Evolutionary conservation across 2,329 filamentous ascomycete species (phyloP).

Genomic region (Aspergillus sp.): DNA sequence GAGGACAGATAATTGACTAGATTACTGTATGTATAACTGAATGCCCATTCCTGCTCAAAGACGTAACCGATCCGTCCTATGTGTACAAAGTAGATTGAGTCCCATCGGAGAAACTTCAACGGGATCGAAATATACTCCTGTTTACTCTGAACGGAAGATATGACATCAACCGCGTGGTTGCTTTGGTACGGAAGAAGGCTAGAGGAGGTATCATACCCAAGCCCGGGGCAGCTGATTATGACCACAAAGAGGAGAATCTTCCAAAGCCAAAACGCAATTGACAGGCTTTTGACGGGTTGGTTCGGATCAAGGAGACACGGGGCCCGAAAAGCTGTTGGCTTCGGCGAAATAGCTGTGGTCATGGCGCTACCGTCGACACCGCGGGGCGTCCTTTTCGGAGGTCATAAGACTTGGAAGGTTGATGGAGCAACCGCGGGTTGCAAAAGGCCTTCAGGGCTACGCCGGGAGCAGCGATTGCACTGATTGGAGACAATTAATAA

Average conservation of each 20-base stretch:
- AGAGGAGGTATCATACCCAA: constrained; percentile 64
- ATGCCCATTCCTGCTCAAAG: constrained; percentile 68
- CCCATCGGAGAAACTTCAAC: constrained; percentile 58
- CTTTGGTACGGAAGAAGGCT: constrained; percentile 44
- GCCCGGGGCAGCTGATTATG: constrained; percentile 53
- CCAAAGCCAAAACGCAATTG: constrained; percentile 53
- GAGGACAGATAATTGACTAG: constrained; percentile 40
- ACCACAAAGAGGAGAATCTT: constrained; percentile 55
- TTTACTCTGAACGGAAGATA: constrained; percentile 2
- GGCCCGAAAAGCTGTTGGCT: constrained; percentile 3
- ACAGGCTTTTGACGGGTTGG: constrained; percentile 35
- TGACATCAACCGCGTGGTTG: constrained; percentile 11
- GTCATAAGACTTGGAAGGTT: not conserved
- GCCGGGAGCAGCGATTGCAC: not conserved
- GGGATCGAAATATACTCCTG: constrained; percentile 25
- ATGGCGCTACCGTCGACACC: not conserved
- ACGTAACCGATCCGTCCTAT: constrained; percentile 55
- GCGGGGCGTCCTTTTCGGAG: not conserved
- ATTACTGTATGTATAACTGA: constrained; percentile 56
- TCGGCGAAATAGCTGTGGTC: not conserved
- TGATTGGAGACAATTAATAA: too few relatives aligned
- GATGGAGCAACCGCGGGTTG: not conserved
- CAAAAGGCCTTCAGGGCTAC: not conserved
- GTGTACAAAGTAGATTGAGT: constrained; percentile 61
- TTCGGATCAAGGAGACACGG: constrained; percentile 24